These are phyloP conservation scores for Byssochlamys sp. DNA, from an alignment of 2,329 filamentous ascomycete species.

Conservation along the genomic window DNA sequence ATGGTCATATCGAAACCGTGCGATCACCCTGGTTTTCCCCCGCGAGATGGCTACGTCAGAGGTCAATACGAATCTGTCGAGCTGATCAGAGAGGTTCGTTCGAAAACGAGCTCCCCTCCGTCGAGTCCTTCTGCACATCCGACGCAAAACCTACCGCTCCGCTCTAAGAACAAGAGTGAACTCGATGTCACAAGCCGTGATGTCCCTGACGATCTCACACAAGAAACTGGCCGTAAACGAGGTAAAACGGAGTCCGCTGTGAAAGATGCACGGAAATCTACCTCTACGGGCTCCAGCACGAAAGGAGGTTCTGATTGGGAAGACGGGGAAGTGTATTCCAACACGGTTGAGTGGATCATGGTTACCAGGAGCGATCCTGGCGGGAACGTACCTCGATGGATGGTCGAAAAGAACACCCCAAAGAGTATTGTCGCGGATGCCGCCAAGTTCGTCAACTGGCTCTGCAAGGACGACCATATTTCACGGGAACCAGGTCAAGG, in stretches of 20 bases:
- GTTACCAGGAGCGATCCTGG: constrained; percentile 81
- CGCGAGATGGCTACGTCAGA: constrained; percentile 63
- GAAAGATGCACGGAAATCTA: constrained; percentile 28
- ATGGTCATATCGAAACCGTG: constrained; percentile 84
- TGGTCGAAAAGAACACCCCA: constrained; percentile 84
- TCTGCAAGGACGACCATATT: constrained; percentile 42
- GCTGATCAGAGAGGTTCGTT: constrained; percentile 71
- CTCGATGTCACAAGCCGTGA: too few species aligned
- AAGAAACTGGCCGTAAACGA: constrained; percentile 19
- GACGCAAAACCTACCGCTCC: not conserved
- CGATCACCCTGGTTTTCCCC: constrained; percentile 62
- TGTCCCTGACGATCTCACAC: constrained; percentile 6
- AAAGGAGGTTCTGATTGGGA: not conserved
- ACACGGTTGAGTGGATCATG: constrained; percentile 84
- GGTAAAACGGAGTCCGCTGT: constrained; percentile 26
- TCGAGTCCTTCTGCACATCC: not conserved
- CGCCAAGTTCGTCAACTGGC: constrained; percentile 74
- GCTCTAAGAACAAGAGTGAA: constrained; percentile 7
- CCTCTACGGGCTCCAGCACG: not conserved
- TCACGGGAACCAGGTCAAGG: constrained; percentile 23
- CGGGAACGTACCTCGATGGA: constrained; percentile 75
- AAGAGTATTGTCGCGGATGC: constrained; percentile 70
- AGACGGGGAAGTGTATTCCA: constrained; percentile 43
- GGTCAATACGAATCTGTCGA: constrained; percentile 88
- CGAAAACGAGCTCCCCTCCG: constrained; percentile 5